phyloP scores from a whole-genome alignment of 495 filamentous ascomycete genomes.

The Penicillium salamii region DNA sequence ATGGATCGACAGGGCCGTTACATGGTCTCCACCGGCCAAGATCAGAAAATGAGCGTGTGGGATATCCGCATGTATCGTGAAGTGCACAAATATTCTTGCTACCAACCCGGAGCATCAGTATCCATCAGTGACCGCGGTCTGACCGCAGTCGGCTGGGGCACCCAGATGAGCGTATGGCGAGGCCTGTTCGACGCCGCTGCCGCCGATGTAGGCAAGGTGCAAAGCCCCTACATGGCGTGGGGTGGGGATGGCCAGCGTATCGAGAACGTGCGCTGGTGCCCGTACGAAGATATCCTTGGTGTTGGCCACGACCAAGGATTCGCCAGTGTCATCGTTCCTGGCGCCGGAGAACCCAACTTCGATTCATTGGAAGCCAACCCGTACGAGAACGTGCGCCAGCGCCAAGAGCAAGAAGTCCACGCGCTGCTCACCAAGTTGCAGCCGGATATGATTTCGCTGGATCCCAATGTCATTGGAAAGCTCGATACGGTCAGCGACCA shows the following conservation, averaged over 20 bases:
- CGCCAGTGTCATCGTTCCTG: slow-evolving; percentile 83
- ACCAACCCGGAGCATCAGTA: slow-evolving; percentile 78
- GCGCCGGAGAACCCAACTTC: slow-evolving; percentile 94
- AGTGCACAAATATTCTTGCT: slow-evolving; percentile 85
- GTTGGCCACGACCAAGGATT: slow-evolving; percentile 83
- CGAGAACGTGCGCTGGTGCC: slow-evolving; percentile 85
- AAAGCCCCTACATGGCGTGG: slow-evolving; percentile 90
- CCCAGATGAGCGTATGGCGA: slow-evolving; percentile 83
- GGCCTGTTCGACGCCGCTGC: slow-evolving; percentile 73
- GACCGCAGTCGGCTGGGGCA: slow-evolving; percentile 89
- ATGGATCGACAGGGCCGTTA: slow-evolving; percentile 89
- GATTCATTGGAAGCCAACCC: slow-evolving; percentile 92
- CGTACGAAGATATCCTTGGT: slow-evolving; percentile 89
- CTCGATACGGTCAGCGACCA: slow-evolving; percentile 74
- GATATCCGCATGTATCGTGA: slow-evolving; percentile 93
- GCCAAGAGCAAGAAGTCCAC: slow-evolving; percentile 90
- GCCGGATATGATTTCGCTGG: slow-evolving; percentile 93
- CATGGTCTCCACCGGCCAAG: slow-evolving; percentile 92
- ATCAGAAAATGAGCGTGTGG: slow-evolving; percentile 91
- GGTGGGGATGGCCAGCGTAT: slow-evolving; percentile 81
- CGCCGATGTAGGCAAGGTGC: slow-evolving; percentile 70
- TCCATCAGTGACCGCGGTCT: slow-evolving; percentile 85
- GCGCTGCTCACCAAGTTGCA: slow-evolving; percentile 87
- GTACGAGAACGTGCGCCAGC: slow-evolving; percentile 91
- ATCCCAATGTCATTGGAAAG: slow-evolving; percentile 85